phyloP scores from a whole-genome alignment of 495 filamentous ascomycete genomes.

The Glutinoglossum americanum region DNA sequence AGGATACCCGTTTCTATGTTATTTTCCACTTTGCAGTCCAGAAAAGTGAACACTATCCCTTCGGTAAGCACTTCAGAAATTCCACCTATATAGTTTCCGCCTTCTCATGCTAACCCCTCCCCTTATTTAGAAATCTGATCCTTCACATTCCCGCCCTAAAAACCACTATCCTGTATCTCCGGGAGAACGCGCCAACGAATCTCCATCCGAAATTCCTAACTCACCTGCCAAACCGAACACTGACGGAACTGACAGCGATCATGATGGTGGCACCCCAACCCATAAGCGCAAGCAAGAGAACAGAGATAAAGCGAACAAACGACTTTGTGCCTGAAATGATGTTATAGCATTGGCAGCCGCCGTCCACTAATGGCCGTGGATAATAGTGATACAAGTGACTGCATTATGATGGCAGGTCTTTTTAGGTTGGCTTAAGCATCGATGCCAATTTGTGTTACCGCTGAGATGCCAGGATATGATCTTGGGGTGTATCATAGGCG shows the following conservation, averaged over 20 bases:
- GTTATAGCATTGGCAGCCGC: not conserved
- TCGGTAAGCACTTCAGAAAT: not conserved
- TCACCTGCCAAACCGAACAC: not conserved
- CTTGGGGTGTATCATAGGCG: too few relatives aligned
- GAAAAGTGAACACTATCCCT: not conserved
- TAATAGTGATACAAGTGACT: not conserved
- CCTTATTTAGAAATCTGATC: not conserved
- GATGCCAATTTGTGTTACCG: not conserved
- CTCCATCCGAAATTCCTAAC: not conserved
- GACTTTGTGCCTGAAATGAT: not conserved
- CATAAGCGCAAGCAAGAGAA: not conserved
- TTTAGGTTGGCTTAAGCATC: not conserved
- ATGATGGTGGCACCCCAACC: not conserved
- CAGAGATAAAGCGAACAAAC: not conserved
- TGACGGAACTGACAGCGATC: not conserved
- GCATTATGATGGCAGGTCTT: not conserved
- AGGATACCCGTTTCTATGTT: not conserved
- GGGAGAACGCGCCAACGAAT: not conserved
- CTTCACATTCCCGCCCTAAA: not conserved
- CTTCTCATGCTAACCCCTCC: not conserved
- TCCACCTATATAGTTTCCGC: not conserved
- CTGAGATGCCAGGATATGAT: not conserved
- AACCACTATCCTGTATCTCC: not conserved
- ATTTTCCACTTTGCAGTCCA: not conserved
- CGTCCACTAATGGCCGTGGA: not conserved